Percentiles rank a stretch among this genome's conserved stretches.
Evolutionary conservation across 805 yeast genomes (phyloP).

Genomic region (Pichia insulana): DNA sequence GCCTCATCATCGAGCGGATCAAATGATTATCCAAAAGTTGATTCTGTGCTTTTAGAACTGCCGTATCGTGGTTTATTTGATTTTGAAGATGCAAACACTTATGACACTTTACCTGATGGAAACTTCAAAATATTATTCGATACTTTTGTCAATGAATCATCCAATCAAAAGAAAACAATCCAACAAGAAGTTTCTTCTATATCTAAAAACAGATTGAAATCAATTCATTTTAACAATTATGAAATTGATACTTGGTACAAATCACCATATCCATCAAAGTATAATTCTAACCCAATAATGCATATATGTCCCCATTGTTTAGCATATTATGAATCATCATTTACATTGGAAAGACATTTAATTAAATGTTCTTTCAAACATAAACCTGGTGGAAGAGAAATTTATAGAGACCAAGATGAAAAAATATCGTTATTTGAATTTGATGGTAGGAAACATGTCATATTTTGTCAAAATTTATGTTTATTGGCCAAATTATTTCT

Average conservation of each 20-base stretch:
- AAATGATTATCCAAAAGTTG: slow-evolving; percentile 15
- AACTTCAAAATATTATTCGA: slow-evolving; percentile 31
- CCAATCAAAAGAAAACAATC: slow-evolving; percentile 24
- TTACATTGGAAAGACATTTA: slow-evolving; percentile 59
- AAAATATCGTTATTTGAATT: slow-evolving; percentile 76
- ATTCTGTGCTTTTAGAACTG: slow-evolving; percentile 39
- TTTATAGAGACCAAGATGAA: slow-evolving; percentile 58
- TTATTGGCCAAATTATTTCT: slow-evolving; percentile 80
- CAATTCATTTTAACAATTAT: slow-evolving; percentile 49
- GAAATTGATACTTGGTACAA: slow-evolving; percentile 89
- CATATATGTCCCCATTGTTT: slow-evolving; percentile 81
- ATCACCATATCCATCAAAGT: slow-evolving; percentile 89
- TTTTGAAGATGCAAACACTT: slow-evolving; percentile 51
- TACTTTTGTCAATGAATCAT: slow-evolving; percentile 32
- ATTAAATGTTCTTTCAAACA: slow-evolving; percentile 56
- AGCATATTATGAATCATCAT: slow-evolving; percentile 66
- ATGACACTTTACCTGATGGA: slow-evolving; percentile 49
- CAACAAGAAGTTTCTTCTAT: neutral
- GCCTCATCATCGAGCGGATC: too few species aligned
- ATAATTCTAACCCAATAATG: slow-evolving; percentile 50
- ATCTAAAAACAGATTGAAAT: slow-evolving; percentile 8
- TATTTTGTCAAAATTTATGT: slow-evolving; percentile 85
- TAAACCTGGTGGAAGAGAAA: slow-evolving; percentile 88
- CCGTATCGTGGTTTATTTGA: slow-evolving; percentile 63
- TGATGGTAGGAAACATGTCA: slow-evolving; percentile 77